These are phyloP conservation scores for Linum tenue DNA, from an alignment of 345 rosid genomes.

Conservation along the genomic window DNA sequence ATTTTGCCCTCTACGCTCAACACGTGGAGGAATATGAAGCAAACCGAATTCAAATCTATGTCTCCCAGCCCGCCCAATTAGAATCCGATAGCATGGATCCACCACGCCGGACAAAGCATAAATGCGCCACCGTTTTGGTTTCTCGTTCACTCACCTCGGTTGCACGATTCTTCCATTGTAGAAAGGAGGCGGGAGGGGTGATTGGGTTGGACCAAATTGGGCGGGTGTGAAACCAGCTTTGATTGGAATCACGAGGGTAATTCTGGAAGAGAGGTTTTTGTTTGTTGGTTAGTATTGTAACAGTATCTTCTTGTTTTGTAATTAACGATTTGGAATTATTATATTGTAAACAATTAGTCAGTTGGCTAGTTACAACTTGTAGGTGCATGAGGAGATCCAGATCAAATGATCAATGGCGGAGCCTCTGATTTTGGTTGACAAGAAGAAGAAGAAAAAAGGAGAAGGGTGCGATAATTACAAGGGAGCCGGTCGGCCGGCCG, in stretches of 20 bases:
- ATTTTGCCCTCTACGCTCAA: neutral
- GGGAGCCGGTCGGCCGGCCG: conserved; percentile 6
- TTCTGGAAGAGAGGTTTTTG: too few relatives aligned
- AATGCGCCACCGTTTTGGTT: too few relatives aligned
- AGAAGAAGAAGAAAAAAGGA: neutral
- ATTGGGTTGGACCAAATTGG: neutral
- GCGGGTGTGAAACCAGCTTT: neutral
- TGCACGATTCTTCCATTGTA: too few relatives aligned
- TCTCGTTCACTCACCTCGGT: too few relatives aligned
- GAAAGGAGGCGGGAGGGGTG: neutral
- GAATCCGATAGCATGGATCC: conserved; percentile 20
- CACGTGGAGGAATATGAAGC: conserved; percentile 17
- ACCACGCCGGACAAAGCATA: conserved; percentile 3
- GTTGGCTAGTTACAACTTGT: too few relatives aligned
- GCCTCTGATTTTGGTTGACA: too few relatives aligned
- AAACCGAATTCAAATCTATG: neutral
- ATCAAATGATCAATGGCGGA: too few relatives aligned
- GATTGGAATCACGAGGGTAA: neutral
- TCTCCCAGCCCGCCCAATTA: neutral
- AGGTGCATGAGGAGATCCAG: neutral
- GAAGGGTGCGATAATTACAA: neutral
- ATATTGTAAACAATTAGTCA: too few relatives aligned
- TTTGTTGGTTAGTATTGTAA: too few relatives aligned
- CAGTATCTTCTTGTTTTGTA: too few relatives aligned
- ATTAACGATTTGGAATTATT: too few relatives aligned